phyloP scores from a whole-genome alignment of 768 basidiomycete species.

The Leccinum arenicola region DNA sequence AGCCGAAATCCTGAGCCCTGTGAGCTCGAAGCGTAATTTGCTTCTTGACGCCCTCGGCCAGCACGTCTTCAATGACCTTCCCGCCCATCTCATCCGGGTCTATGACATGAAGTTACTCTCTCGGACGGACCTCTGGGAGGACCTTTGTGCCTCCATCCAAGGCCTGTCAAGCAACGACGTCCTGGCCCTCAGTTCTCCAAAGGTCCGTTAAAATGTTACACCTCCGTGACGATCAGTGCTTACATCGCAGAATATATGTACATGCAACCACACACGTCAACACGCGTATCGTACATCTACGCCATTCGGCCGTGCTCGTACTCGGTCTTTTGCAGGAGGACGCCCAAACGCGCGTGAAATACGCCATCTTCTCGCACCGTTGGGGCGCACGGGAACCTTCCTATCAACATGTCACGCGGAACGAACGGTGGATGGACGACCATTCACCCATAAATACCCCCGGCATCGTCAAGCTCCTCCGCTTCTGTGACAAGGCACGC shows the following conservation, averaged over 20 bases:
- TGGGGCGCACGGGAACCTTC: slow-evolving; percentile 11
- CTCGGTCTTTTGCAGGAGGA: slow-evolving; percentile 3
- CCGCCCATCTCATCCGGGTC: slow-evolving; percentile 12
- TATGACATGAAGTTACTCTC: slow-evolving; percentile 12
- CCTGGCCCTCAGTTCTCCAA: slow-evolving; percentile 4
- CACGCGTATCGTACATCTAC: background rate
- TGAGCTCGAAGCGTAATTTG: slow-evolving; percentile 3
- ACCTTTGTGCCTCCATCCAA: background rate
- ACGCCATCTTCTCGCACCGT: slow-evolving; percentile 16
- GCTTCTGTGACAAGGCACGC: slow-evolving; percentile 9
- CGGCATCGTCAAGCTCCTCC: slow-evolving; percentile 4
- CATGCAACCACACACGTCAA: background rate
- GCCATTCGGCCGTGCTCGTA: background rate
- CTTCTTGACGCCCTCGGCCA: slow-evolving; percentile 11
- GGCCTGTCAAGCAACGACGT: background rate
- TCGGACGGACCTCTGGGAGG: slow-evolving; percentile 14
- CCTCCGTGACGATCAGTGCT: background rate
- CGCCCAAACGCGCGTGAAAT: slow-evolving; percentile 2
- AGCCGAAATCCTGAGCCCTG: background rate
- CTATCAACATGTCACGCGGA: slow-evolving; percentile 1
- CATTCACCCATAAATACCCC: background rate
- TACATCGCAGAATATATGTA: too few species aligned
- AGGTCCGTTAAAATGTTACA: background rate
- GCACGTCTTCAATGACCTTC: slow-evolving; percentile 15
- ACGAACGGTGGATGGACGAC: background rate